Percentiles rank a stretch among this genome's conserved stretches.
Conservation (phyloP, 106 monocot genomes). For the Amphibolis antarctica region DNA sequence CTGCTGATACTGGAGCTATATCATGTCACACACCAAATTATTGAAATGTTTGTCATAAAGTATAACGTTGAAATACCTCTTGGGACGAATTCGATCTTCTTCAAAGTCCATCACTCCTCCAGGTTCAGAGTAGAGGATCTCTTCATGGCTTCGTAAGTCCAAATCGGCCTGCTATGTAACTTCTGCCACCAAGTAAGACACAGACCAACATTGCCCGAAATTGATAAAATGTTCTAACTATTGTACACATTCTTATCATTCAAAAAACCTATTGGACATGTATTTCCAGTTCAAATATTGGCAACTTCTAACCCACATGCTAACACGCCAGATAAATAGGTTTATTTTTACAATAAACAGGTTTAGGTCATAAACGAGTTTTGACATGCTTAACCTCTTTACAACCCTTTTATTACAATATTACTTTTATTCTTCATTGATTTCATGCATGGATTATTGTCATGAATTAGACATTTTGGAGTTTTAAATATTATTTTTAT, state of each 20-base stretch:
- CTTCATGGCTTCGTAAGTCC: slow-evolving; percentile 61
- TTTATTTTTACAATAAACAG: no score
- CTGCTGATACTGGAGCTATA: neutral
- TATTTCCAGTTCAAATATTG: no score
- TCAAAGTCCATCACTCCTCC: slow-evolving; percentile 89
- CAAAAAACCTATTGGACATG: no score
- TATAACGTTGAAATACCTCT: slow-evolving; percentile 41
- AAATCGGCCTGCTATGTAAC: slow-evolving; percentile 65
- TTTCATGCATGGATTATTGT: no score
- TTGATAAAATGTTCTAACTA: slow-evolving; percentile 6
- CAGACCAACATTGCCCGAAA: slow-evolving; percentile 26
- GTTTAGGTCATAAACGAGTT: no score
- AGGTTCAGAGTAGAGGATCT: slow-evolving; percentile 52
- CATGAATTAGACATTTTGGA: no score
- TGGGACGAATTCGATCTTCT: slow-evolving; percentile 67
- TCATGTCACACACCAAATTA: neutral
- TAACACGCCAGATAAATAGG: neutral
- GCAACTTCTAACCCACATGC: no score
- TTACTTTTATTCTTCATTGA: no score
- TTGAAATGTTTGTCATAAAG: neutral
- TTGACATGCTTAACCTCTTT: no score
- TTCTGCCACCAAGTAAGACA: slow-evolving; percentile 83
- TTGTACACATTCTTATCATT: neutral
- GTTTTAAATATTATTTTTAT: no score
- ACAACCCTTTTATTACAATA: no score